Percentiles rank a stretch among this genome's conserved stretches.
These are phyloP conservation scores for Ceratocystis harringtonii DNA, from an alignment of 2,329 filamentous ascomycete species.

Conservation along the genomic window DNA sequence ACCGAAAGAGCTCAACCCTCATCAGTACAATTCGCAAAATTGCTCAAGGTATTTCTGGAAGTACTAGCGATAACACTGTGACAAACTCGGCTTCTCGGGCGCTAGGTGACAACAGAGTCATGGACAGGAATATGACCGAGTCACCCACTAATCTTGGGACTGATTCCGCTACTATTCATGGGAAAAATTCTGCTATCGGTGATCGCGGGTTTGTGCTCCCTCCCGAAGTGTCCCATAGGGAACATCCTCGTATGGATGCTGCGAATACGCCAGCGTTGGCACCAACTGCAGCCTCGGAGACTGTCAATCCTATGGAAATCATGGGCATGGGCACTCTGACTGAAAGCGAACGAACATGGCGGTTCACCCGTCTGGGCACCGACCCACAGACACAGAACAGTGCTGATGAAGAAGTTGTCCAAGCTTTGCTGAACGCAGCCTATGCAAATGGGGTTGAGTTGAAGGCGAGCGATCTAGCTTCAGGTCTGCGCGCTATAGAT, in stretches of 20 bases:
- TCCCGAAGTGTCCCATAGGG: not conserved
- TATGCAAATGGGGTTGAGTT: not conserved
- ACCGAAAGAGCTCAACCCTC: conserved; percentile 7
- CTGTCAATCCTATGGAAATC: conserved; percentile 8
- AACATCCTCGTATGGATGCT: not conserved
- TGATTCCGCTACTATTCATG: conserved; percentile 14
- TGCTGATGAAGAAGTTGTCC: not conserved
- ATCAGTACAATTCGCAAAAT: conserved; percentile 8
- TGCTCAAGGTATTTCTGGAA: conserved; percentile 10
- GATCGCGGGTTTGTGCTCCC: conserved; percentile 6
- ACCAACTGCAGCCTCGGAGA: not conserved
- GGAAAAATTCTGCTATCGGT: not conserved
- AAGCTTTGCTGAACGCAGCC: not conserved
- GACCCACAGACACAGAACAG: not conserved
- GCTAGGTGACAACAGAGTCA: conserved; percentile 1
- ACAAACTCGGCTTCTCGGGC: not conserved
- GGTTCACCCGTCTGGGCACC: not conserved
- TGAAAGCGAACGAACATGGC: conserved; percentile 5
- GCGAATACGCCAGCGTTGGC: not conserved
- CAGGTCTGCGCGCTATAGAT: not conserved
- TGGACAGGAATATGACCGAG: conserved; percentile 12
- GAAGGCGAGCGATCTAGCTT: not conserved
- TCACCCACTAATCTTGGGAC: conserved; percentile 22
- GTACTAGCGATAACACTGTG: conserved; percentile 1
- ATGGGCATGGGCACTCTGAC: conserved; percentile 1